These are phyloP conservation scores for Apiospora sp. DNA, from an alignment of 2,329 filamentous ascomycete species.

Conservation along the genomic window DNA sequence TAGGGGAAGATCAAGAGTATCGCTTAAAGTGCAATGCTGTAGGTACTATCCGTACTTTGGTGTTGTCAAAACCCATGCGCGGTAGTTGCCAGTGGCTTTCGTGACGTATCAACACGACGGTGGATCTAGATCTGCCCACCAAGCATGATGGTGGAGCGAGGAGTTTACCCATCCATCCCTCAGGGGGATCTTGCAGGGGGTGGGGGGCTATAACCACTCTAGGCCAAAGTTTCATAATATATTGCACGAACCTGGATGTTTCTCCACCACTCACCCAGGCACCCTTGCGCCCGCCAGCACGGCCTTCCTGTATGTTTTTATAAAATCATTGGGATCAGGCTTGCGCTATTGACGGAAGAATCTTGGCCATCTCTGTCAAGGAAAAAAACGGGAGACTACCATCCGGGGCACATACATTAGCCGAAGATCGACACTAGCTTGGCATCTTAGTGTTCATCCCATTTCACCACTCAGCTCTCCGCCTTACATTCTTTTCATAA, in stretches of 20 bases:
- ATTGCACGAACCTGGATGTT: not conserved
- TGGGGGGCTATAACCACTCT: not conserved
- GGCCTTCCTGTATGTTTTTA: not conserved
- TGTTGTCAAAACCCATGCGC: not conserved
- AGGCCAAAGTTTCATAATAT: slow-evolving; percentile 1
- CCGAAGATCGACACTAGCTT: not conserved
- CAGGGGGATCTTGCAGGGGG: not conserved
- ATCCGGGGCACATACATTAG: slow-evolving; percentile 12
- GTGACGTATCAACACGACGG: not conserved
- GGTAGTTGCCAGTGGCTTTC: not conserved
- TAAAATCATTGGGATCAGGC: not conserved
- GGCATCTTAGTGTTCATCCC: not conserved
- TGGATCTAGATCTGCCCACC: slow-evolving; percentile 2
- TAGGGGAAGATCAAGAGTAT: not conserved
- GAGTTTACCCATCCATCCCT: not conserved
- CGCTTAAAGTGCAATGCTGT: not conserved
- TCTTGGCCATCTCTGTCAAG: not conserved
- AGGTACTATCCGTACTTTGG: not conserved
- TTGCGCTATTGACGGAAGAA: not conserved
- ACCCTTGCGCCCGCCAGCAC: not conserved
- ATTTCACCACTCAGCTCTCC: not conserved
- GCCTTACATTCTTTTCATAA: not conserved
- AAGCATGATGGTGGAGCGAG: slow-evolving; percentile 14
- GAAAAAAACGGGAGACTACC: slow-evolving; percentile 9
- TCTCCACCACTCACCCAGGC: not conserved